Evolutionary conservation across 2,329 filamentous ascomycete species (phyloP), one percentile per base, ranked within the genome.

Genomic region (Erysiphe pulchra): DNA sequence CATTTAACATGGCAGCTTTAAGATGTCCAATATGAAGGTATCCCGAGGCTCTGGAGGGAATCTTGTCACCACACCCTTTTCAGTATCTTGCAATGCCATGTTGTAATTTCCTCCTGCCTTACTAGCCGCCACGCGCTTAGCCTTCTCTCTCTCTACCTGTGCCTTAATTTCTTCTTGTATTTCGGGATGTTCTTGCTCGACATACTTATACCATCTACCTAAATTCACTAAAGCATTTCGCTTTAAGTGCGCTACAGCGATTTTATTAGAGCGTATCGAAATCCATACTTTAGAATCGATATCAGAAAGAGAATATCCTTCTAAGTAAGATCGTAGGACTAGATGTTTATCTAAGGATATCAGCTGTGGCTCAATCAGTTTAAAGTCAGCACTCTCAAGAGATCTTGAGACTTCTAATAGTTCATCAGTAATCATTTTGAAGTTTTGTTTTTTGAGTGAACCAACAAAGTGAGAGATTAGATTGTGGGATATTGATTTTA

Each of bases 1-100:
- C 86, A 65, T 90, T 93, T 47, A 95, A 74, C 46, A 92, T 70
- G 6, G 85, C 85, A 30, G 85, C 85, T 65, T 95, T 95, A 54
- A 85, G 84, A 65, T 95, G 87, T 46, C 87, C 87, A 51, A 94
- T 92, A 64, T 94, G 87, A 40, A 94, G 74, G 60, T 92, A 93
- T 50, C 85, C 85, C 53, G 52, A 59, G 51, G 87, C 75, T 94
- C 87, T 3, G 87, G 87, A 14, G 87, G 77, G 65, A 95, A 95
- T 55, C 86, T 71, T 18, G 84, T 92, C 17, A 94, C 82, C 47
- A 95, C 85, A 2, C 84, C 85, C 59, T 87, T 77, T 34, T 87
- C 82, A 9, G 80, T 78, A 59, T 92, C 81, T 55, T 80, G 75
- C 34, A 94, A 70, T 2, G 77, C 80, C 60, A 94, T 81, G 58